Conservation (phyloP, 2,329 filamentous ascomycete species). For the Alternaria arbusti region DNA sequence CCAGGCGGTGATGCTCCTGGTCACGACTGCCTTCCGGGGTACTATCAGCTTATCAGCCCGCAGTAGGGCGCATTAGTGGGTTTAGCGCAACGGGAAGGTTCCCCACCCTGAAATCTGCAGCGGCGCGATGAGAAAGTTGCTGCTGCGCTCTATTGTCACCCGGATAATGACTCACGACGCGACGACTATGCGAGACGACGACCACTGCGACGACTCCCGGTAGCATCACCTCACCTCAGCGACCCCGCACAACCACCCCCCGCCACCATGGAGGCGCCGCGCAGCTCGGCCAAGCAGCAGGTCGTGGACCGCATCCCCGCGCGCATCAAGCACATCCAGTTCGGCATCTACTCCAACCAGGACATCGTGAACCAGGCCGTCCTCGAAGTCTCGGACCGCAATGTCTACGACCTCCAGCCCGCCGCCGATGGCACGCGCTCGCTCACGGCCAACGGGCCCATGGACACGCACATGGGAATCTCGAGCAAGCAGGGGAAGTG, state of each 20-base stretch:
- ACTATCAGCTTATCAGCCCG: constrained; percentile 31
- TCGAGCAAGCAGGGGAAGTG: constrained; percentile 83
- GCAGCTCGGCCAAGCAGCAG: constrained; percentile 74
- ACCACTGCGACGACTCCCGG: constrained; percentile 11
- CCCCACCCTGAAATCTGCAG: constrained; percentile 32
- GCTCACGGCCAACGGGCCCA: constrained; percentile 80
- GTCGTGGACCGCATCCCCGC: constrained; percentile 88
- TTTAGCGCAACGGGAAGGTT: constrained; percentile 6
- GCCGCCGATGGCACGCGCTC: constrained; percentile 63
- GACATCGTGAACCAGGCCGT: constrained; percentile 96
- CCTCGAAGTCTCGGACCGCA: constrained; percentile 90
- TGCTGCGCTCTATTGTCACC: constrained; percentile 1
- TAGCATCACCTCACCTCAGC: neutral
- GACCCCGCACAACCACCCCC: neutral
- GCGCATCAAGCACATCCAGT: constrained; percentile 90
- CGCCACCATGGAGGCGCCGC: constrained; percentile 30
- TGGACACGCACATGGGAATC: constrained; percentile 87
- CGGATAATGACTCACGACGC: constrained; percentile 30
- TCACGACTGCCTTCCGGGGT: constrained; percentile 19
- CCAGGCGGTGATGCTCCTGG: constrained; percentile 7
- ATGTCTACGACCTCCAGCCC: constrained; percentile 88
- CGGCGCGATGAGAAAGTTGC: constrained; percentile 21
- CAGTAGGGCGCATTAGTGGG: constrained; percentile 17
- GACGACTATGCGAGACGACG: constrained; percentile 24
- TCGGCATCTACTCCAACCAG: constrained; percentile 90